Percentiles rank a stretch among this genome's conserved stretches.
Conservation (phyloP, 2,329 filamentous ascomycete species). For the Penicillium sp. region DNA sequence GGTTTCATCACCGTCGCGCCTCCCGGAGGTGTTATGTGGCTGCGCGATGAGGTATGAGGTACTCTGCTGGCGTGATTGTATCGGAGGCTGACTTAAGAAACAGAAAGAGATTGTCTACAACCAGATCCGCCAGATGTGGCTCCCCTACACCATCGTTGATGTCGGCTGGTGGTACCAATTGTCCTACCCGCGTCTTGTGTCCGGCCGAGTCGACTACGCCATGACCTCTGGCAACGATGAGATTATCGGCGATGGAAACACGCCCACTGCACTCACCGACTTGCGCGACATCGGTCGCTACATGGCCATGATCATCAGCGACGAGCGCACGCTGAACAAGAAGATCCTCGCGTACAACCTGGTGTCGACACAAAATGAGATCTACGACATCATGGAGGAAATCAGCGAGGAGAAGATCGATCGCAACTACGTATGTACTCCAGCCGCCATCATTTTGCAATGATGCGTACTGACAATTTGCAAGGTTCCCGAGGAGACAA, state of each 20-base stretch:
- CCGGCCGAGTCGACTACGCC: conserved; percentile 46
- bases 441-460: not conserved
- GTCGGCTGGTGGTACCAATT: conserved; percentile 58
- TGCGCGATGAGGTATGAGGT: conserved; percentile 38
- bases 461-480: not conserved
- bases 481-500: conserved; percentile 36
- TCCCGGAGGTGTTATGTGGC: conserved; percentile 43
- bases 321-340: conserved; percentile 53
- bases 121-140: conserved; percentile 45
- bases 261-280: conserved; percentile 46
- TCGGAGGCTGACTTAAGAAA: not conserved
- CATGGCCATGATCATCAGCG: conserved; percentile 49
- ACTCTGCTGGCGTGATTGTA: not conserved
- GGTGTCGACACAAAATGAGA: conserved; percentile 45
- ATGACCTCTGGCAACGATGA: conserved; percentile 33
- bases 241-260: conserved; percentile 47
- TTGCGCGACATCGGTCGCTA: conserved; percentile 52
- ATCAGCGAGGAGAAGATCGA: conserved; percentile 48
- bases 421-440: conserved; percentile 35
- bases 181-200: conserved; percentile 44
- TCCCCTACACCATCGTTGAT: conserved; percentile 56
- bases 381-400: conserved; percentile 46
- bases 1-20: conserved; percentile 48
- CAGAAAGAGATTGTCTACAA: conserved; percentile 52
- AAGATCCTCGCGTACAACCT: conserved; percentile 50